Evolutionary conservation across 768 basidiomycete genomes (phyloP).

Genomic region (Lactarius quietus): DNA sequence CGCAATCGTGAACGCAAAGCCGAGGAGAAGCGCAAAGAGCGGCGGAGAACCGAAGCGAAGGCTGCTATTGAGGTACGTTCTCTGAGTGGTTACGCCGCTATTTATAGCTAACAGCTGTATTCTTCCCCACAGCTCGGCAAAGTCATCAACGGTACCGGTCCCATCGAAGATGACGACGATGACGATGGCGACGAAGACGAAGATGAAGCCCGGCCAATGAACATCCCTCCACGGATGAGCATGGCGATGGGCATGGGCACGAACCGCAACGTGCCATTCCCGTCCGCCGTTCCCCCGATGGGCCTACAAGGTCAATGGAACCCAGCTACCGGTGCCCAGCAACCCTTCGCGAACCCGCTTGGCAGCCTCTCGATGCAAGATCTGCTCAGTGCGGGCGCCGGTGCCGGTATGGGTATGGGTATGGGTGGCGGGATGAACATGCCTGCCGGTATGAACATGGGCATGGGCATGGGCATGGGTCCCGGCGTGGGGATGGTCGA

Average conservation of each 20-base stretch:
- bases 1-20: conserved; percentile 30
- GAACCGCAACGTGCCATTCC: conserved; percentile 21
- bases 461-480: conserved; percentile 14
- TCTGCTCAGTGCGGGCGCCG: conserved; percentile 39
- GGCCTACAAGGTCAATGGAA: conserved; percentile 35
- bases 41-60: conserved; percentile 78
- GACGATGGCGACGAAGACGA: conserved; percentile 24
- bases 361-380: conserved; percentile 43
- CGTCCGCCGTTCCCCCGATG: conserved; percentile 25
- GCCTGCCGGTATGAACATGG: conserved; percentile 1
- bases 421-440: background rate
- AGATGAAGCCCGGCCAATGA: conserved; percentile 32
- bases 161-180: conserved; percentile 45
- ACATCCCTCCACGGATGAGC: conserved; percentile 34
- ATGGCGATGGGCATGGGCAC: conserved; percentile 36
- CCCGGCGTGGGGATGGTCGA: conserved; percentile 18
- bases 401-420: background rate
- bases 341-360: conserved; percentile 30
- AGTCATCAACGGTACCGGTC: conserved; percentile 75
- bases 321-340: conserved; percentile 17
- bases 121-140: conserved; percentile 65
- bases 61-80: conserved; percentile 80
- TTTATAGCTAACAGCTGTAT: background rate
- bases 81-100: background rate
- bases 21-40: conserved; percentile 61